These are phyloP conservation scores for Phytophthora foliorum DNA, from an alignment of 352 stramenopile species.

Conservation along the genomic window DNA sequence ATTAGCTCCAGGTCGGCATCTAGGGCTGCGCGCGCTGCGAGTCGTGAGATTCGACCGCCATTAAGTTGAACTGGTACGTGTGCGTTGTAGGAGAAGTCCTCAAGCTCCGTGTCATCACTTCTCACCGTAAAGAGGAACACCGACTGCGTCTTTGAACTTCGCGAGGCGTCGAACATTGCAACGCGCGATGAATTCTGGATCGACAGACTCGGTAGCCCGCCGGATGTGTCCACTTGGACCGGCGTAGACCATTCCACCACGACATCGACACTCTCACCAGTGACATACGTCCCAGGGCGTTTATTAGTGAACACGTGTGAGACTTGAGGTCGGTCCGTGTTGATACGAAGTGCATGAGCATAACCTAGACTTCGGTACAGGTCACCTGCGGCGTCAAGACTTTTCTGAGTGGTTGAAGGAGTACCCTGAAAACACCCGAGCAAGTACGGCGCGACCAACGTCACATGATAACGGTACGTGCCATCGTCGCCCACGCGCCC, in stretches of 20 bases:
- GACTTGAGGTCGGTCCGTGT: slow-evolving; percentile 56
- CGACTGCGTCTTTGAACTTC: slow-evolving; percentile 47
- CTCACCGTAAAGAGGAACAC: slow-evolving; percentile 66
- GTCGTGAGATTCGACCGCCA: slow-evolving; percentile 57
- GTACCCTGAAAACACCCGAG: slow-evolving; percentile 71
- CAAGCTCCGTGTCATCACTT: slow-evolving; percentile 15
- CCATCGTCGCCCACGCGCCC: slow-evolving; percentile 69
- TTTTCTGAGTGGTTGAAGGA: slow-evolving; percentile 16
- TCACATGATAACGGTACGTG: slow-evolving; percentile 78
- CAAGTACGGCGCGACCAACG: slow-evolving; percentile 57
- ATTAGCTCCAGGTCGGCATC: slow-evolving; percentile 55
- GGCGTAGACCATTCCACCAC: slow-evolving; percentile 68
- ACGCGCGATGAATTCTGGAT: slow-evolving; percentile 46
- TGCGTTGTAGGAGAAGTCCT: slow-evolving; percentile 66
- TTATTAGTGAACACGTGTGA: slow-evolving; percentile 74
- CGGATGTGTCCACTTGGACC: slow-evolving; percentile 44
- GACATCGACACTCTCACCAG: slow-evolving; percentile 71
- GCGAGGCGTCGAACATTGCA: slow-evolving; percentile 51
- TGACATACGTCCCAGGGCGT: slow-evolving; percentile 55
- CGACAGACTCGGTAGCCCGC: slow-evolving; percentile 47
- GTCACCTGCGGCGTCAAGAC: slow-evolving; percentile 29
- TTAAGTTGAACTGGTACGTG: slow-evolving; percentile 54
- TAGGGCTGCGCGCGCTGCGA: slow-evolving; percentile 42
- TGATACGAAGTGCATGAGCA: slow-evolving; percentile 53
- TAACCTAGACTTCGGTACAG: slow-evolving; percentile 72